Evolutionary conservation across 768 basidiomycete genomes (phyloP).

Genomic region (Suillus lakei): DNA sequence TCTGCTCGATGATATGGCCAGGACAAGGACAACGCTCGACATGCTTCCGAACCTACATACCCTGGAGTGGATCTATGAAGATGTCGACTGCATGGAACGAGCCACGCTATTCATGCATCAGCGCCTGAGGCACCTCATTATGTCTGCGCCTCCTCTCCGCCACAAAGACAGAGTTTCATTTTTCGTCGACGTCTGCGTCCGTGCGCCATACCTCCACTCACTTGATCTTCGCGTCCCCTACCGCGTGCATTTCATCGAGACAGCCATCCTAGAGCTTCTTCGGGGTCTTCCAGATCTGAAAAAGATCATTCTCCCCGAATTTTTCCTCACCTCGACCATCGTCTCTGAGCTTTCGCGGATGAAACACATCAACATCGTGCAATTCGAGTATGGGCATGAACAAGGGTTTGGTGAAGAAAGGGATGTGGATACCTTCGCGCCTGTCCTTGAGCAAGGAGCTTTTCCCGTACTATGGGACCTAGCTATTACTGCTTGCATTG

Average conservation of each 20-base stretch:
- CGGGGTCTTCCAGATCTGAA: constrained; percentile 47
- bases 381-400: constrained; percentile 54
- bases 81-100: constrained; percentile 33
- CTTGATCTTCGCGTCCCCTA: constrained; percentile 52
- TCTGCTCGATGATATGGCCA: constrained; percentile 55
- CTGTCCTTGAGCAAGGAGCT: constrained; percentile 49
- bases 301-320: constrained; percentile 56
- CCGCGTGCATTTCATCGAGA: constrained; percentile 47
- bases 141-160: constrained; percentile 29
- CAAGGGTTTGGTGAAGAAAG: constrained; percentile 52
- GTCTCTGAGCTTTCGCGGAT: constrained; percentile 52
- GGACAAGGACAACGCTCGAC: constrained; percentile 55
- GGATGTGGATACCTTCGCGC: constrained; percentile 51
- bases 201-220: constrained; percentile 54
- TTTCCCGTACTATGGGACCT: constrained; percentile 61
- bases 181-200: constrained; percentile 46
- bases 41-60: constrained; percentile 60
- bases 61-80: constrained; percentile 49
- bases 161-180: constrained; percentile 20
- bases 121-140: constrained; percentile 46
- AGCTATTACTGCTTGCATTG: constrained; percentile 49
- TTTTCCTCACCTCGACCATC: constrained; percentile 50
- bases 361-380: constrained; percentile 48
- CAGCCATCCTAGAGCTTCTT: constrained; percentile 44
- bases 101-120: constrained; percentile 63